Evolutionary conservation across 2,329 filamentous ascomycete species (phyloP).

Genomic region (Zymoseptoria passerinii): DNA sequence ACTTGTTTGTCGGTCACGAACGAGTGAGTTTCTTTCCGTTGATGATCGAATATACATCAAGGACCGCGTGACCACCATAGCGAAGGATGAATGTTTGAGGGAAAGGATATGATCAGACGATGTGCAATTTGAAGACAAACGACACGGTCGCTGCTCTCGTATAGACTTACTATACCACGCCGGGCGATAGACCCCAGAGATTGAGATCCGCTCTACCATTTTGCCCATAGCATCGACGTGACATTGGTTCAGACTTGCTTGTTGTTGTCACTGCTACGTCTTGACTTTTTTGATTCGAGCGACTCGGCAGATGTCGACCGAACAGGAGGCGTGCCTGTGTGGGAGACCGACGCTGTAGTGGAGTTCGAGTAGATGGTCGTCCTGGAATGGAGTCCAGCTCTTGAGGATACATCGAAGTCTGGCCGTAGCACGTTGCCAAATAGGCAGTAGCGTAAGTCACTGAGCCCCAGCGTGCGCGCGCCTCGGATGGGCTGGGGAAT

Average conservation of each 20-base stretch:
- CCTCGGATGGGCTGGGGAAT: too few species aligned
- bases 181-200: too few species aligned
- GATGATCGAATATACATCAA: too few species aligned
- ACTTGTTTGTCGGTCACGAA: too few species aligned
- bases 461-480: too few species aligned
- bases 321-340: not conserved
- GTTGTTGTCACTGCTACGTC: not conserved
- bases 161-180: not conserved
- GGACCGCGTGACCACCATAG: not conserved
- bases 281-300: not conserved
- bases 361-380: not conserved
- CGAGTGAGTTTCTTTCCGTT: too few species aligned
- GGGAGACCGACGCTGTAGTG: not conserved
- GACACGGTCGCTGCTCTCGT: not conserved
- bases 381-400: not conserved
- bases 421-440: not conserved
- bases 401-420: not conserved
- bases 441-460: not conserved
- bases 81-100: not conserved
- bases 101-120: not conserved
- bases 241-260: not conserved
- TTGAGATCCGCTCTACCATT: not conserved
- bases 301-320: not conserved
- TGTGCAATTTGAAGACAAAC: not conserved
- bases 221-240: not conserved